Evolutionary conservation across 2,329 filamentous ascomycete species (phyloP), one percentile per base, ranked within the genome.

Genomic region (Beauveria rudraprayagi): DNA sequence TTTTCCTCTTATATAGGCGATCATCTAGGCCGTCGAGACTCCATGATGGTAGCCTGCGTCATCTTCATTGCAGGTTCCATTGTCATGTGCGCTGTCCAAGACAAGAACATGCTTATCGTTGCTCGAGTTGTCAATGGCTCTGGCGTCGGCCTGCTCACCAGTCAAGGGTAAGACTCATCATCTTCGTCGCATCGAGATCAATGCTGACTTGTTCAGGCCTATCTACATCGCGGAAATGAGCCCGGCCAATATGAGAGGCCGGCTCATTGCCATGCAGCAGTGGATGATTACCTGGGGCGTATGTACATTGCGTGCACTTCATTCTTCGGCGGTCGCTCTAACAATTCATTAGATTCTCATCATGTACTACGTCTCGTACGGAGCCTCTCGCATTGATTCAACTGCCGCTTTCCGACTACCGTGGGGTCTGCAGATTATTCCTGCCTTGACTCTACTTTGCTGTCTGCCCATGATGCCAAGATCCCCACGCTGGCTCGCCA

Each of bases 191-290:
- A 43, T 9, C 28, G 24, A 19, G n/a, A 37, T 6, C 14, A 16
- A 16, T 61, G n/a, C 30, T 34, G 46, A 55, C 58, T 40, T 50
- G 17, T 26, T 41, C 10, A 64, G 63, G 11, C 84, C 84, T 4
- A 84, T 87, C 58, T 88, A 87, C 70, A 80, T 87, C 47, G 80
- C 83, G 44, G 85, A 88, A 70, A 78, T 88, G 43, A 60, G 44
- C 28, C 41, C 80, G 79, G 55, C 78, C 77, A 2, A 67, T 69
- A 53, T 74, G 71, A 65, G 66, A 66, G 82, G 86, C 62, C 85
- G 85, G 24, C 80, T 91, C 30, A 85, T 91, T 28, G 83, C 85
- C 59, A 79, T 83, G 46, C 87, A 90, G 70, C 87, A 90, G 70
- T 65, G 63, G 63, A 63, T 62, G 59, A 65, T 65, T 37, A 65